Evolutionary conservation across 2,329 filamentous ascomycete genomes (phyloP).

Genomic region (Nakataea oryzae): DNA sequence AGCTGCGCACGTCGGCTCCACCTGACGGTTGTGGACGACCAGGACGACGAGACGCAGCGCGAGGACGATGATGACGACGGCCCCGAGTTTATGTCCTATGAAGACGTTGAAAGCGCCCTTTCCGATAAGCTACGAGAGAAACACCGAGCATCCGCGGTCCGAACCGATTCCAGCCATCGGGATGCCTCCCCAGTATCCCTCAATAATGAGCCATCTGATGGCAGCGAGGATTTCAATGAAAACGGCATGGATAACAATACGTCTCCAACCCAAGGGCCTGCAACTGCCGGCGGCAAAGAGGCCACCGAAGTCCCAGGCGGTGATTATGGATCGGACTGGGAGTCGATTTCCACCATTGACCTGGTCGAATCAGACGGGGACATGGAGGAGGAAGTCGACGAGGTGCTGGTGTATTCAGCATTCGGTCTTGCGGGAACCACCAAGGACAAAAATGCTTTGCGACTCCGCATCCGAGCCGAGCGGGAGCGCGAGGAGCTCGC

Average conservation of each 20-base stretch:
- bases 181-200: neutral
- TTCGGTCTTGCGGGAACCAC: slow-evolving; percentile 27
- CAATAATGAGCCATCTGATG: slow-evolving; percentile 1
- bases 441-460: slow-evolving; percentile 20
- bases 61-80: slow-evolving; percentile 16
- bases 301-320: neutral
- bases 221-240: neutral
- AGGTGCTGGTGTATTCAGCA: slow-evolving; percentile 30
- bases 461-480: slow-evolving; percentile 27
- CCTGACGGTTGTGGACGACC: slow-evolving; percentile 33
- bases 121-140: slow-evolving; percentile 6
- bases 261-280: neutral
- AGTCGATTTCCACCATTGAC: slow-evolving; percentile 1
- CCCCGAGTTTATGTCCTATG: slow-evolving; percentile 25
- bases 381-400: slow-evolving; percentile 24
- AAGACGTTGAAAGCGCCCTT: slow-evolving; percentile 31
- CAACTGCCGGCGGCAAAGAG: neutral
- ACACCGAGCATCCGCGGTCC: neutral
- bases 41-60: slow-evolving; percentile 8
- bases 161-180: neutral
- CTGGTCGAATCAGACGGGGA: neutral
- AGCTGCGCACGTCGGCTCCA: slow-evolving; percentile 36
- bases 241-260: too few species aligned
- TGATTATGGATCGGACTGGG: neutral
- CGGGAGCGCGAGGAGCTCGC: slow-evolving; percentile 31